phyloP scores from a whole-genome alignment of 2,329 filamentous ascomycete genomes.

The Tympanopsis confertula region DNA sequence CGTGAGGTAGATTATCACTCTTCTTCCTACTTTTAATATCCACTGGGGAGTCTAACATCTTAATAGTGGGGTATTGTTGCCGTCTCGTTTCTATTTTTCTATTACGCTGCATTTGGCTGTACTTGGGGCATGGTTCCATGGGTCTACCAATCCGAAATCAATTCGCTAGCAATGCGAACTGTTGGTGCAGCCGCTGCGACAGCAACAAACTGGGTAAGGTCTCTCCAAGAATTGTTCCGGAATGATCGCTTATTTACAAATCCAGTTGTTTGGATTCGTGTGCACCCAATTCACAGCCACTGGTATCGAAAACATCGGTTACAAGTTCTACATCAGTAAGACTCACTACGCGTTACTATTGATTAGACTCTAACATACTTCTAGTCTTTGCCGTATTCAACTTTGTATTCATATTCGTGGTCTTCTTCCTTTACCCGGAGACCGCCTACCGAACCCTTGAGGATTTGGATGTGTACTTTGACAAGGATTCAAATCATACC shows the following conservation, averaged over 20 bases:
- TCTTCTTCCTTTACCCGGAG: background rate
- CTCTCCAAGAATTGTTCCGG: background rate
- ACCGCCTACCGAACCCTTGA: constrained; percentile 27
- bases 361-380: background rate
- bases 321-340: constrained; percentile 38
- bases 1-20: background rate
- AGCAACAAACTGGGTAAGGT: constrained; percentile 18
- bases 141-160: constrained; percentile 18
- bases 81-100: constrained; percentile 3
- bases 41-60: too few relatives aligned
- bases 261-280: constrained; percentile 13
- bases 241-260: background rate
- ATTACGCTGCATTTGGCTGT: constrained; percentile 2
- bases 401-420: background rate
- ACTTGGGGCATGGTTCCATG: constrained; percentile 8
- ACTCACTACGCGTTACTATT: constrained; percentile 4
- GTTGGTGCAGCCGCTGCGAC: constrained; percentile 18
- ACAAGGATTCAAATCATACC: background rate
- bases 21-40: background rate
- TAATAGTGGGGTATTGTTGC: background rate
- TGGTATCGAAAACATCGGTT: constrained; percentile 27
- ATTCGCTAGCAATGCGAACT: constrained; percentile 20
- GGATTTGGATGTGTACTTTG: constrained; percentile 30
- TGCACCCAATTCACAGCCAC: constrained; percentile 19
- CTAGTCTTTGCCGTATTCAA: background rate